Base-by-base conservation (phyloP, 2,329 filamentous ascomycete species). In the Ophiognomonia clavigignenti-juglandacearum region DNA sequence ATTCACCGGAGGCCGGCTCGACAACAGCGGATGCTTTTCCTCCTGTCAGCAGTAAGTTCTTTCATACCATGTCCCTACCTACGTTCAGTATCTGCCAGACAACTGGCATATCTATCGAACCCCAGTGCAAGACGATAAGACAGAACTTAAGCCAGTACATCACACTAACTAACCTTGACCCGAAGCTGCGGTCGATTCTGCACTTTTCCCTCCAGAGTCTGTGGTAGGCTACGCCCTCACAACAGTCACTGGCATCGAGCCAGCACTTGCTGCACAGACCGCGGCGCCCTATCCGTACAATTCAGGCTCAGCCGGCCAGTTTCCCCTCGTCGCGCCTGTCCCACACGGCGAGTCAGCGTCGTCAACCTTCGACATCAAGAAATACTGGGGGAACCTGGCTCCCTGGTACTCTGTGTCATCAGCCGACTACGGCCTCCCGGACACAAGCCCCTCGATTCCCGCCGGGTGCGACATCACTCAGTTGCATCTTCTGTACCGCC, bases 391-490 rank as follows among this genome's bases (percentile, higher is more conserved):
- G 29, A 64, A 64, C 26, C 44, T 64, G 42, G 59, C 61, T 16
- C 61, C 61, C 2, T 63, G 61, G 61, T 64, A 62, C 43, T 63
- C 61, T 1, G 31, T 63, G n/a, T 54, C 56, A 1, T 64, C 61
- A 1, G 54, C 59, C 39, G 61, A 64, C 41, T 64, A 60, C 20
- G 61, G 61, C 1, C 48, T 64, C 6, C 59, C 59, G 10, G 54
- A 58, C 35, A 55, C 61, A 11, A 62, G 53, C 42, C 61, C 61
- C 13, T 57, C 60, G 24, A 57, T 58, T 9, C 61, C 61, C 1
- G 50, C 55, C 4, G 59, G 57, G 39, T 64, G 61, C 37, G 57
- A 53, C 39, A 59, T 62, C 22, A 58, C 56, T 7, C 61, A 63
- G 43, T 45, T 63, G n/a, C 61, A 63, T 39, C 44, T 64, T 8